Base-by-base conservation (phyloP, 1,284 basidiomycete genomes). In the Rhodotorula sp. region DNA sequence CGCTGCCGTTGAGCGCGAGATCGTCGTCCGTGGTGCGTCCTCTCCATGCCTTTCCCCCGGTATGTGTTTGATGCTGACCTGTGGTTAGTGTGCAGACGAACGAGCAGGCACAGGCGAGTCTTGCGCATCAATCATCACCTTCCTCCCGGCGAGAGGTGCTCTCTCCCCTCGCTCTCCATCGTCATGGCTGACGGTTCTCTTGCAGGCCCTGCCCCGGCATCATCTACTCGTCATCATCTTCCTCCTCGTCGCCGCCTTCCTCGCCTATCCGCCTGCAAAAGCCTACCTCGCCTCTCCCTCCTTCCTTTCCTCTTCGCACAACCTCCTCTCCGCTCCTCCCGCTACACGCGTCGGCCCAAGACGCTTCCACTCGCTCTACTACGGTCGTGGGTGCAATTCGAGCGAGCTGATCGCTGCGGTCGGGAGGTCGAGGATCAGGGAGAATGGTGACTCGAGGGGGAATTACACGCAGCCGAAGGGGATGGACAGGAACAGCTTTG, bases 311-410 rank as follows among this genome's bases (percentile, higher is more conserved):
- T 51, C 56, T n/a, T 29, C n/a, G 50, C 27, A 21, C 27, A n/a
- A 1, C 39, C 29, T 32, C 21, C 21, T 51, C 10, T 27, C 46
- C 25, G 19, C 21, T 32, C 46, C 25, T 1, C 37, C 56, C 10
- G 32, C 25, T 22, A 65, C 64, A 9, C 41, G 46, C 25, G 39
- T 57, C 39, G 51, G 63, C 32, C n/a, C 50, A 19, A 51, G 61
- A 3, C 61, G 22, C 29, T 63, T 37, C 39, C 22, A 15, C 61
- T 9, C n/a, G 9, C 53, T 55, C 19, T 63, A 54, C 53, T 21
- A 63, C 61, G 37, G 61, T 10, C 36, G 39, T 3, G 61, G 61
- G 3, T 63, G 61, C 61, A 63, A 27, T 39, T 55, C 61, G 37
- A 63, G 39, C 12, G 37, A 63, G 53, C 61, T 63, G 9, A 41